Percentiles rank a stretch among this genome's conserved stretches.
Evolutionary conservation across 352 stramenopile genomes (phyloP).

Genomic region (Thalassiosira sp.): DNA sequence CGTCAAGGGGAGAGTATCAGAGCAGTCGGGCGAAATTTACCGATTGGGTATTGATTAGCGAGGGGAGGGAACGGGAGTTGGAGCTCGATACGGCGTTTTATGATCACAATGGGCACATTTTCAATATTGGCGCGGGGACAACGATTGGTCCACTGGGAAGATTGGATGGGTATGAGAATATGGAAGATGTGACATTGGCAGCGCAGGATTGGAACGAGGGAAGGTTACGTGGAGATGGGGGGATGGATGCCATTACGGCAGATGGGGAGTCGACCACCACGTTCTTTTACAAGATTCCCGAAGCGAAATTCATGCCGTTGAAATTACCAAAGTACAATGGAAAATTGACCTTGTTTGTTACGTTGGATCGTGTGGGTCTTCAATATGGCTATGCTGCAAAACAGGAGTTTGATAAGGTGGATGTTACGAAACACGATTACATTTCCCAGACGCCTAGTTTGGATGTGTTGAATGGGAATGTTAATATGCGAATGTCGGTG

Average conservation of each 20-base stretch:
- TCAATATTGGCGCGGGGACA: slow-evolving; percentile 5
- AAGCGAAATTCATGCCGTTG: slow-evolving; percentile 12
- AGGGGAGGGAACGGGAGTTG: slow-evolving; percentile 8
- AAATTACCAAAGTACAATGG: slow-evolving; percentile 25
- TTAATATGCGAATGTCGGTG: slow-evolving; percentile 23
- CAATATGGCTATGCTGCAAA: slow-evolving; percentile 18
- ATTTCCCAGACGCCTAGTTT: not conserved
- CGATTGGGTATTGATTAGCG: slow-evolving; percentile 12
- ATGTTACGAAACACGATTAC: slow-evolving; percentile 31
- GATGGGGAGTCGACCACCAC: slow-evolving; percentile 13
- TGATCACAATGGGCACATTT: slow-evolving; percentile 24
- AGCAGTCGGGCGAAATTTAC: slow-evolving; percentile 16
- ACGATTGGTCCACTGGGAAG: slow-evolving; percentile 10
- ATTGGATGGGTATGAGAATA: slow-evolving; percentile 12
- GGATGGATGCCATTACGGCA: slow-evolving; percentile 11
- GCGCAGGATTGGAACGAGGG: slow-evolving; percentile 5
- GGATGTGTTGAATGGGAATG: slow-evolving; percentile 18
- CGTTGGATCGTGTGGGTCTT: slow-evolving; percentile 18
- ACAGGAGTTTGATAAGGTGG: slow-evolving; percentile 18
- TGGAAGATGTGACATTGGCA: slow-evolving; percentile 25
- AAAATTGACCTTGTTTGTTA: slow-evolving; percentile 30
- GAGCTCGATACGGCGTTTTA: slow-evolving; percentile 19
- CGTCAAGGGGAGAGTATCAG: slow-evolving; percentile 16
- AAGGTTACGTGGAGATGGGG: not conserved
- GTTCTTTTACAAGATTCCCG: slow-evolving; percentile 32